Conservation (phyloP, 106 monocot genomes). For the Dactylorhiza incarnata region DNA sequence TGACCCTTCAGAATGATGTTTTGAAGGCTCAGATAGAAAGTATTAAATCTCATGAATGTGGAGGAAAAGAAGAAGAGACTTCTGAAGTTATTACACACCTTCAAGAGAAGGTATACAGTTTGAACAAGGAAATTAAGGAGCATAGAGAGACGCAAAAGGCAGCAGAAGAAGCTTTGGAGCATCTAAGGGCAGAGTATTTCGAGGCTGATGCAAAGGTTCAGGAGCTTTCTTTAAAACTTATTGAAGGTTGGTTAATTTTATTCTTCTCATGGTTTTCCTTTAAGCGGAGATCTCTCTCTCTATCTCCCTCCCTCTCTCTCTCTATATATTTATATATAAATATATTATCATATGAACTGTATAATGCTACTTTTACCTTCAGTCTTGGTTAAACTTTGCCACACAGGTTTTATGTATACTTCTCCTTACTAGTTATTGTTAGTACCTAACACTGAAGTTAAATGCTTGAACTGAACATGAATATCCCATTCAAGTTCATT, state of each 20-base stretch:
- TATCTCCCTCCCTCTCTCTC: too few species aligned
- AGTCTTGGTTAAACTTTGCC: not conserved
- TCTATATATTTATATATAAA: too few species aligned
- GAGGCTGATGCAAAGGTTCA: conserved; percentile 70
- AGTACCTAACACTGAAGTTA: too few species aligned
- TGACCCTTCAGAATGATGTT: conserved; percentile 60
- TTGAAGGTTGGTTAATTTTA: conserved; percentile 49
- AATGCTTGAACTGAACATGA: too few species aligned
- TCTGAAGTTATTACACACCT: conserved; percentile 35
- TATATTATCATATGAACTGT: not conserved
- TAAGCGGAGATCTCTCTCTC: not conserved
- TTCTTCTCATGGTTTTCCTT: not conserved
- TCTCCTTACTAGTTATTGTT: too few species aligned
- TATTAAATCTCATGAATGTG: conserved; percentile 13
- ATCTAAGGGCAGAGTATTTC: conserved; percentile 55
- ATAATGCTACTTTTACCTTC: not conserved
- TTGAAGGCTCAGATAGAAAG: conserved; percentile 45
- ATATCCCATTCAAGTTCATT: too few species aligned
- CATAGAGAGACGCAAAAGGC: conserved; percentile 85
- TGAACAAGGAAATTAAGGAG: conserved; percentile 52
- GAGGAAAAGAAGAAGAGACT: conserved; percentile 3
- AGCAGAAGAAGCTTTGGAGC: conserved; percentile 75
- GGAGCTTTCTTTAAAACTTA: conserved; percentile 58
- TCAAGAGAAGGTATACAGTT: conserved; percentile 41
- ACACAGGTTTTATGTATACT: not conserved